Base-by-base conservation (phyloP, 1,284 basidiomycete genomes). In the Moesziomyces sp. region DNA sequence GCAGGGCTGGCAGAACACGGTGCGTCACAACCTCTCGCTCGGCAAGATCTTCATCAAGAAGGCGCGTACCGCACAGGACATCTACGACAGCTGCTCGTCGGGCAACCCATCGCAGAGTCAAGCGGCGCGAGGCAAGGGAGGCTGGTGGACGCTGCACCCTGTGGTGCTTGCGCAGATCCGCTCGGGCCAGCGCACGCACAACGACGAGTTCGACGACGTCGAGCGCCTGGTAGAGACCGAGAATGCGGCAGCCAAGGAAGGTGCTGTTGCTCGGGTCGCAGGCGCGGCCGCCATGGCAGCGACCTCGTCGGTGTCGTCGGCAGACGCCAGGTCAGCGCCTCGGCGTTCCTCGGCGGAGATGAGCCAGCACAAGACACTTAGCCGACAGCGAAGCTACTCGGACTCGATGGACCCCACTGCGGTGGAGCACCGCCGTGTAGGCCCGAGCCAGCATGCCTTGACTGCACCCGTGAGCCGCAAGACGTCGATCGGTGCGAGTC, bases 1-100 rank as follows among this genome's bases (percentile, higher is more conserved):
- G 58, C 74, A 78, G 40, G 78, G 79, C 5, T 81, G 79, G 79
- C 77, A 79, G 46, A 81, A 81, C 51, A 79, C 77, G 7, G 79
- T 81, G 47, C 71, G 79, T 1, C 79, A 81, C 74, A 81, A 81
- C 40, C 68, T 81, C 8, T 76, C 73, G 43, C 64, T 81, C 10
- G 79, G 78, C 49, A 79, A 78, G 70, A 62, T 69, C 23, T 81
- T 81, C 40, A 63, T 78, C 55, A 81, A 79, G 67, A 77, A 74
- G 40, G 59, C 72, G 21, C 52, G 77, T 3, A 74, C 77, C 2
- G 60, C 76, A 18, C 76, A 77, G 58, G 73, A 67, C 49, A 78
- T 78, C 38, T 68, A 76, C 53, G 76, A 78, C 54, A 77, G 74
- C 58, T 76, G 70, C 47, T 70, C 74, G 14, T 77, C 74, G 1